Evolutionary conservation across 2,329 filamentous ascomycete genomes (phyloP).

Genomic region (Lachnellula subtilissima): DNA sequence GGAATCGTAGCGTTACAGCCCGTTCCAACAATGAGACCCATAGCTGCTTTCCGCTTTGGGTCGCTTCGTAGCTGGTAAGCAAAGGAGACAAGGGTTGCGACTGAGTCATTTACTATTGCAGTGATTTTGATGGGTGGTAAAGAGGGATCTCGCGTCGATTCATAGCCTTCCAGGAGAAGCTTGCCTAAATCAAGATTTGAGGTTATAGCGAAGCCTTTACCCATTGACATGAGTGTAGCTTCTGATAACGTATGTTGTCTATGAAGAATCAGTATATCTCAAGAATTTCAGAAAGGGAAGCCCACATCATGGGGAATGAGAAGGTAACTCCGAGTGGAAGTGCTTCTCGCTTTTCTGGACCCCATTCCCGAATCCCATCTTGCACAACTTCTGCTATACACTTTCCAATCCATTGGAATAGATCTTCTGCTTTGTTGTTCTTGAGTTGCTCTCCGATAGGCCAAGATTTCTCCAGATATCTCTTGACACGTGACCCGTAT

Average conservation of each 20-base stretch:
- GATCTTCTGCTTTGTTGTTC: constrained; percentile 65
- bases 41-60: constrained; percentile 60
- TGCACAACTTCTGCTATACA: constrained; percentile 70
- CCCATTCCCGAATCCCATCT: constrained; percentile 46
- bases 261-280: constrained; percentile 1
- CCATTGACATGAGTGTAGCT: constrained; percentile 63
- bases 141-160: constrained; percentile 37
- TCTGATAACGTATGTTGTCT: constrained; percentile 55
- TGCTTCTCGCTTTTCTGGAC: constrained; percentile 35
- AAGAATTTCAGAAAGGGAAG: not conserved
- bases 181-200: constrained; percentile 56
- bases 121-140: constrained; percentile 65
- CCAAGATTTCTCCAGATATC: constrained; percentile 66
- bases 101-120: constrained; percentile 77
- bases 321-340: constrained; percentile 66
- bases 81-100: constrained; percentile 73
- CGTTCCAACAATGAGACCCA: constrained; percentile 78
- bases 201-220: constrained; percentile 63
- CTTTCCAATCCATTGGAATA: constrained; percentile 78
- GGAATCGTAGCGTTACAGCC: constrained; percentile 78
- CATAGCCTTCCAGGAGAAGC: constrained; percentile 55
- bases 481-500: constrained; percentile 17
- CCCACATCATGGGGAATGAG: constrained; percentile 60
- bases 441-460: constrained; percentile 70
- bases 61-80: constrained; percentile 64